phyloP scores from a whole-genome alignment of 2,329 filamentous ascomycete genomes.

The Botrytis paeoniae region DNA sequence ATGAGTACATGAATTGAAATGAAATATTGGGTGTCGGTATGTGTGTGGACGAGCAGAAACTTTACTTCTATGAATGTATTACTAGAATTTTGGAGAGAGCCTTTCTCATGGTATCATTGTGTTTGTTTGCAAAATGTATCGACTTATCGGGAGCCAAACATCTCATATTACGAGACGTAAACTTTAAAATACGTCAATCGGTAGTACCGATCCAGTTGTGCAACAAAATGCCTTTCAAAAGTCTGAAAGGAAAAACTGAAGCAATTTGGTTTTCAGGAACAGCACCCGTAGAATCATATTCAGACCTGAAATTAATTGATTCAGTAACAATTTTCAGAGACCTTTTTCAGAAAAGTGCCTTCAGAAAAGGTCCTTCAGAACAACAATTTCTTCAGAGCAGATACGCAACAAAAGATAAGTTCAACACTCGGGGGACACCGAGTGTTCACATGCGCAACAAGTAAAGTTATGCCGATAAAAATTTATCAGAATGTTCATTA shows the following conservation, averaged over 20 bases:
- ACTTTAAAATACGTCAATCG: background rate
- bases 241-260: background rate
- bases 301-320: no score
- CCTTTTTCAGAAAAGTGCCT: background rate
- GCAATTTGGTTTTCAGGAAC: background rate
- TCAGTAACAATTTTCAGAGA: no score
- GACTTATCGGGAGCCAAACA: background rate
- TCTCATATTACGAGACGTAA: background rate
- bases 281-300: no score
- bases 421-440: no score
- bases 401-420: no score
- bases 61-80: background rate
- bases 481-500: background rate
- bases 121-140: background rate
- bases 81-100: background rate
- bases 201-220: background rate
- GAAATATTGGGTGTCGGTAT: background rate
- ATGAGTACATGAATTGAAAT: background rate
- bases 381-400: background rate
- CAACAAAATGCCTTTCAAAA: background rate
- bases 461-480: accelerated
- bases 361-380: background rate
- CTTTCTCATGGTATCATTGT: background rate
- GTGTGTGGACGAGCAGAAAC: background rate
- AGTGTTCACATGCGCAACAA: no score